phyloP scores from a whole-genome alignment of 2,329 filamentous ascomycete genomes.

The Paradendryphiella salina region DNA sequence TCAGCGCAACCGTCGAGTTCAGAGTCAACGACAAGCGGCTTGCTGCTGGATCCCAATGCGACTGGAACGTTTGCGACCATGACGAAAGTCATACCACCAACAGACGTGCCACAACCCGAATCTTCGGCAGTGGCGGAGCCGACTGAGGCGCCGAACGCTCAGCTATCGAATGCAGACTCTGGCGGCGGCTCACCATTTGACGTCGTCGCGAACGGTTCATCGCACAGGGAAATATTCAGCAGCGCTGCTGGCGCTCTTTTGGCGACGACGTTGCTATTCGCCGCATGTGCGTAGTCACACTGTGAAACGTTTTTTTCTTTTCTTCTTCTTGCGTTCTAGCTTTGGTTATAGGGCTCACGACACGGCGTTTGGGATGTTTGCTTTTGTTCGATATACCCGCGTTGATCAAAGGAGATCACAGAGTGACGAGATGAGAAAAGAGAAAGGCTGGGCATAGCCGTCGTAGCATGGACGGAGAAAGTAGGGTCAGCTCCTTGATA shows the following conservation, averaged over 20 bases:
- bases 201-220: constrained; percentile 30
- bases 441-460: not conserved
- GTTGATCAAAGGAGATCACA: not conserved
- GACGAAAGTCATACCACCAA: constrained; percentile 10
- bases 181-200: constrained; percentile 55
- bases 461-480: not conserved
- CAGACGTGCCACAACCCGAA: constrained; percentile 7
- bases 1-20: constrained; percentile 4
- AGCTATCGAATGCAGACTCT: constrained; percentile 43
- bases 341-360: constrained; percentile 19
- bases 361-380: constrained; percentile 20
- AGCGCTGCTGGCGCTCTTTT: constrained; percentile 17
- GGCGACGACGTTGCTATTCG: constrained; percentile 13
- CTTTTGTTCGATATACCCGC: constrained; percentile 39
- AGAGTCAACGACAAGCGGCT: constrained; percentile 12
- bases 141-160: constrained; percentile 28
- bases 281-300: constrained; percentile 13
- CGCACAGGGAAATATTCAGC: constrained; percentile 14
- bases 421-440: not conserved
- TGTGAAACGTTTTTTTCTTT: not conserved
- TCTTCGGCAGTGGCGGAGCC: constrained; percentile 12
- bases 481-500: not conserved
- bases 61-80: constrained; percentile 14
- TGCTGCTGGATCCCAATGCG: constrained; percentile 22
- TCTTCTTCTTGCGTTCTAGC: constrained; percentile 12